Evolutionary conservation across 768 basidiomycete genomes (phyloP), one percentile per base, ranked within the genome.

Genomic region (Pleurotus platypus): DNA sequence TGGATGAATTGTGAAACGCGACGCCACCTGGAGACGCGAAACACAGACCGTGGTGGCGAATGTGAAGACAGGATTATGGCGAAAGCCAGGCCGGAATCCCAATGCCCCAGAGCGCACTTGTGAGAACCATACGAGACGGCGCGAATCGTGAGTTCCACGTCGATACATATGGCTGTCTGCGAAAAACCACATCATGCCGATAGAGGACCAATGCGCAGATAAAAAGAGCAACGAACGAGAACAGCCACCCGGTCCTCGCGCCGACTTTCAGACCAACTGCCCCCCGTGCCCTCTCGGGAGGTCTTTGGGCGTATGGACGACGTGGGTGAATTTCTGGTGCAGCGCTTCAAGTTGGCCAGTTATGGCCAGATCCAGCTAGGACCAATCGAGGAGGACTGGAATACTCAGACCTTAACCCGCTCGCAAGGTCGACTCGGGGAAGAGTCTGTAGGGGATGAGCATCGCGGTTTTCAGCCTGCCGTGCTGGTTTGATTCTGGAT

Each of bases 381-480:
- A 80, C 72, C 83, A 64, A 78, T 82, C 80, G 57, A 77, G 78
- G 78, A 78, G 81, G 82, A 82, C 73, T 81, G 58, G 65, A 82
- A 83, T 80, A 71, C 85, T 88, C 87, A 86, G 86, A 88, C 86
- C 85, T 89, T 89, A 77, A 81, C 86, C 87, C 85, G 86, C 85
- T 87, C 84, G 83, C 78, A 70, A 86, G 61, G 56, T 58, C 59
- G 55, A 62, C 60, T 43, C 20, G 64, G 57, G 60, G 24, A 58
- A 63, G 66, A 58, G 75, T 76, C 76, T 75, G 80, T 83, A 62
- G 65, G 84, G 72, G 24, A 26, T 5, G 24, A 26, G 5, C 24
- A 26, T 84, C 78, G 84, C 81, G 77, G 84, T 83, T 77, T 89
- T 86, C 24, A 56, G 46, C 48, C 60, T 58, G 57, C 53, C 55